These are phyloP conservation scores for Kwoniella bestiolae DNA, from an alignment of 768 basidiomycete species.

Conservation along the genomic window DNA sequence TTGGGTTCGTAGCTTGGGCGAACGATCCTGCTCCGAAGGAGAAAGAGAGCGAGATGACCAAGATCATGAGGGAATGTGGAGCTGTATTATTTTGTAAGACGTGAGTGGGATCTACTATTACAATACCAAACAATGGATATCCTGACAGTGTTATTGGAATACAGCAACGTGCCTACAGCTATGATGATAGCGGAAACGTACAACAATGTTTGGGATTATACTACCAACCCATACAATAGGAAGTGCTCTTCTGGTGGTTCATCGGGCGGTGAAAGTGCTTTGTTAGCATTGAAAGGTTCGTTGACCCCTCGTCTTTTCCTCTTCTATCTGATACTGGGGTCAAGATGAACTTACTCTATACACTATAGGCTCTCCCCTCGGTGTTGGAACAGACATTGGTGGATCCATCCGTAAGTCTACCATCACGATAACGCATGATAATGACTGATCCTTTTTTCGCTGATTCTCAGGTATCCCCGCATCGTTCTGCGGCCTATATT, in stretches of 20 bases:
- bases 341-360: too few species aligned
- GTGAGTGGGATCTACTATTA: constrained; percentile 15
- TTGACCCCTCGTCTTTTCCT: neutral
- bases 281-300: constrained; percentile 65
- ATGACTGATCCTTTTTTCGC: neutral
- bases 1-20: constrained; percentile 65
- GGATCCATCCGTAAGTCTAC: constrained; percentile 64
- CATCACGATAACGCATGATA: neutral
- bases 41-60: constrained; percentile 37
- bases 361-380: constrained; percentile 57
- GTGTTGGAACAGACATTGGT: constrained; percentile 79
- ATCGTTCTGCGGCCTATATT: constrained; percentile 64
- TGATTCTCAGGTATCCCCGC: constrained; percentile 61
- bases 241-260: constrained; percentile 76
- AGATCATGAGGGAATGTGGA: constrained; percentile 56
- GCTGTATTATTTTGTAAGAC: constrained; percentile 66
- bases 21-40: constrained; percentile 64
- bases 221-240: constrained; percentile 74
- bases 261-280: constrained; percentile 82
- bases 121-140: neutral
- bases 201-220: constrained; percentile 79
- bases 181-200: constrained; percentile 74
- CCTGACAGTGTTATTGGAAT: constrained; percentile 17
- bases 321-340: neutral
- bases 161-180: constrained; percentile 55